A percentile compares a stretch with the other conserved stretches of the same genome.
Conservation (phyloP, 2,329 filamentous ascomycete species). For the Delphinella strobiligena region DNA sequence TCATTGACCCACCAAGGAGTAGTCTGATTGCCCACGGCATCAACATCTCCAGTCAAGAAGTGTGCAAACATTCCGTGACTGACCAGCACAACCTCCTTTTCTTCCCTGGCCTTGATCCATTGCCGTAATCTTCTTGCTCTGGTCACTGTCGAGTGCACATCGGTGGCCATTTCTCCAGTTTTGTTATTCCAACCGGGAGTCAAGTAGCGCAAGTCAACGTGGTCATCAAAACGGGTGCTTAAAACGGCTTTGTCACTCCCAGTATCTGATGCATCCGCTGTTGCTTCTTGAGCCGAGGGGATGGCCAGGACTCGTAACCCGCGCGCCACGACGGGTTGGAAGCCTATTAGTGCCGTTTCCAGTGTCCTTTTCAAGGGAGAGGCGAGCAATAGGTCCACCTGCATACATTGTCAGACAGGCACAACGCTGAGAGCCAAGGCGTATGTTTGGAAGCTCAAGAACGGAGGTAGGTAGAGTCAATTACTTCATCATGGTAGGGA, state of each 20-base stretch:
- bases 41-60: slow-evolving; percentile 12
- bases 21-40: slow-evolving; percentile 8
- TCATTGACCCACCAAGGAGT: slow-evolving; percentile 21
- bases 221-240: slow-evolving; percentile 8
- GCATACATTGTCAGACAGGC: background rate
- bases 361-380: slow-evolving; percentile 18
- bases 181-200: slow-evolving; percentile 11
- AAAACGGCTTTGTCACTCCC: slow-evolving; percentile 7
- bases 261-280: slow-evolving; percentile 13
- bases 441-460: background rate
- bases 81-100: slow-evolving; percentile 14
- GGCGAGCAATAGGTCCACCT: slow-evolving; percentile 19
- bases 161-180: slow-evolving; percentile 7
- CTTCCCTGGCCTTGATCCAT: slow-evolving; percentile 8
- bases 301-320: slow-evolving; percentile 16
- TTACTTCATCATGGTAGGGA: slow-evolving; percentile 15
- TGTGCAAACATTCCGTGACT: slow-evolving; percentile 13
- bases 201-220: too few relatives aligned
- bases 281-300: slow-evolving; percentile 13
- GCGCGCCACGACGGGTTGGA: slow-evolving; percentile 15
- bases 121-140: slow-evolving; percentile 10
- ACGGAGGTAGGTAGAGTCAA: background rate
- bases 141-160: slow-evolving; percentile 3
- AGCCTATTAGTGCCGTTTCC: slow-evolving; percentile 16
- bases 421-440: too few relatives aligned